A percentile compares a stretch with the other conserved stretches of the same genome.
Evolutionary conservation across 1,139 yeast species (phyloP).

Genomic region (Schizosaccharomyces versatilis): DNA sequence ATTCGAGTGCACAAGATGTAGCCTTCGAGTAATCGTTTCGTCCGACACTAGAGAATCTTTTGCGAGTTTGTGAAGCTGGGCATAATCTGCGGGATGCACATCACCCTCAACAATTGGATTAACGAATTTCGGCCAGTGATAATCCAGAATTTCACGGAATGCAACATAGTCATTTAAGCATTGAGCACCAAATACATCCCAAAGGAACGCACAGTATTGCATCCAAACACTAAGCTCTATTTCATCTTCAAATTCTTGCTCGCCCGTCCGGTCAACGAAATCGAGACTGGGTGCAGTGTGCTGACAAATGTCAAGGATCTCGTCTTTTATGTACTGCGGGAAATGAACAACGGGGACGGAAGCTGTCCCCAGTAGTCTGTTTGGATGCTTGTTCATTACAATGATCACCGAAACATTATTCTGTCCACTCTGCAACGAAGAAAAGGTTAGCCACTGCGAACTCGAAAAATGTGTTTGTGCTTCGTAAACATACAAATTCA

Average conservation of each 20-base stretch:
- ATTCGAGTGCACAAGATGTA: not conserved
- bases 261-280: not conserved
- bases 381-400: not conserved
- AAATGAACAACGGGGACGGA: not conserved
- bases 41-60: not conserved
- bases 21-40: not conserved
- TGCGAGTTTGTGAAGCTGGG: slow-evolving; percentile 1
- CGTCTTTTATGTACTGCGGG: not conserved
- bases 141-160: not conserved
- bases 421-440: not conserved
- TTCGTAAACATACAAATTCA: not conserved
- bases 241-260: not conserved
- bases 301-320: not conserved
- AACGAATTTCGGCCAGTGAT: not conserved
- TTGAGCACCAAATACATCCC: not conserved
- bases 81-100: not conserved
- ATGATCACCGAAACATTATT: not conserved
- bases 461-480: too few relatives aligned
- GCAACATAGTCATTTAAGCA: not conserved
- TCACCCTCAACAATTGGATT: not conserved
- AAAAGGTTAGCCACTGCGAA: not conserved
- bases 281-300: not conserved
- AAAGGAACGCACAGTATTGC: not conserved
- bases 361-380: not conserved
- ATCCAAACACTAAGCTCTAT: slow-evolving; percentile 1